Conservation (phyloP, 768 basidiomycete genomes). For the Saitozyma sp. region DNA sequence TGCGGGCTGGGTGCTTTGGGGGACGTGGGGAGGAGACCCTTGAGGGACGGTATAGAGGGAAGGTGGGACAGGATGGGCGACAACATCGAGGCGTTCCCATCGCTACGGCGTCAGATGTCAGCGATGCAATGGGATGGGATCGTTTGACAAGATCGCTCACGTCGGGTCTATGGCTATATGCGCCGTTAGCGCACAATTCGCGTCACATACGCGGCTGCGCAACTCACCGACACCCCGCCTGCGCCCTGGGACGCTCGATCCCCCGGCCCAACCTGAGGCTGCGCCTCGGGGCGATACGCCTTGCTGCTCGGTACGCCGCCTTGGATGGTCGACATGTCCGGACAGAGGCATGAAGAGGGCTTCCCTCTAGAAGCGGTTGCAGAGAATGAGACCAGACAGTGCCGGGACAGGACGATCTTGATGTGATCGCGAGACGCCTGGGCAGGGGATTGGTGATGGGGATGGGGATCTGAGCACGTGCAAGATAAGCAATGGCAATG, state of each 20-base stretch:
- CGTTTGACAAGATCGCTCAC: neutral
- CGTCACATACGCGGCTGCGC: neutral
- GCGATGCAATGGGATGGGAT: neutral
- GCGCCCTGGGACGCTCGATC: neutral
- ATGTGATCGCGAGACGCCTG: no score
- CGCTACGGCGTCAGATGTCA: neutral
- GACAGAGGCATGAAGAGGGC: conserved; percentile 1
- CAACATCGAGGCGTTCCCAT: neutral
- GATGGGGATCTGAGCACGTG: no score
- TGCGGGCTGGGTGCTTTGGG: neutral
- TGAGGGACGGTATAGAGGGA: neutral
- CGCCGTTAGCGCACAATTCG: neutral
- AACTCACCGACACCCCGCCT: neutral
- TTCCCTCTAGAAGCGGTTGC: no score
- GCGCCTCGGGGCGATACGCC: neutral
- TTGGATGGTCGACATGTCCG: no score
- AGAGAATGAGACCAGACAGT: no score
- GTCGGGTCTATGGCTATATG: neutral
- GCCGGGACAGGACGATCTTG: no score
- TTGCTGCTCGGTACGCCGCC: no score
- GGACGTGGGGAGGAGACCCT: neutral
- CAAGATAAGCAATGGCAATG: no score
- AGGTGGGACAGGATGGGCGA: neutral
- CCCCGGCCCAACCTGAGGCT: neutral
- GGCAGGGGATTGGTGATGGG: no score